Evolutionary conservation across 1,284 basidiomycete species (phyloP).

Genomic region (Austroboletus niveus): DNA sequence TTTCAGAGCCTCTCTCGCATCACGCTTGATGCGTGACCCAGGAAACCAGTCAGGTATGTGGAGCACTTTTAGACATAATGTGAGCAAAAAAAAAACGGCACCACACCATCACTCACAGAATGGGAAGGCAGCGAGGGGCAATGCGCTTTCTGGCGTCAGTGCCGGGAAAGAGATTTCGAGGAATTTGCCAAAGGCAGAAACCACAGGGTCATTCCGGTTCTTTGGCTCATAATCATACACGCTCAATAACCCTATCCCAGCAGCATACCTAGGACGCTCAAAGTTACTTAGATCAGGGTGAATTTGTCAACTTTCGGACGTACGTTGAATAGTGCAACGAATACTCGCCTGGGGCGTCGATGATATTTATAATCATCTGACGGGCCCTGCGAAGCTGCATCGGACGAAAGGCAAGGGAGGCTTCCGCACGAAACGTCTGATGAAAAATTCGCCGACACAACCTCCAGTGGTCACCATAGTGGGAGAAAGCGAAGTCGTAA

Average conservation of each 20-base stretch:
- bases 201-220: conserved; percentile 11
- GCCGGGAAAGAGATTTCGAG: background rate
- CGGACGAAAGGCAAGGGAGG: conserved; percentile 4
- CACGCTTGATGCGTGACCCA: conserved; percentile 7
- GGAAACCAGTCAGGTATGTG: conserved; percentile 19
- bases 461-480: conserved; percentile 3
- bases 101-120: conserved; percentile 13
- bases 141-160: background rate
- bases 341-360: conserved; percentile 8
- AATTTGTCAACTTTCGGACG: background rate
- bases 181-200: conserved; percentile 3
- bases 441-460: conserved; percentile 1
- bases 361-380: conserved; percentile 4
- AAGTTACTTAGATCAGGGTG: background rate
- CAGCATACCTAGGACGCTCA: conserved; percentile 5
- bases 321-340: conserved; percentile 4
- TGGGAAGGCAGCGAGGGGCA: conserved; percentile 13
- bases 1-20: background rate
- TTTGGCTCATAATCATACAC: conserved; percentile 17
- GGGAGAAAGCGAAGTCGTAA: background rate
- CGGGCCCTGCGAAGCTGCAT: conserved; percentile 9
- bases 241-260: conserved; percentile 10
- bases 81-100: too few species aligned
- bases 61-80: conserved; percentile 8
- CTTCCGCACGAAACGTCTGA: background rate